Evolutionary conservation across 139 green algal species (phyloP), one percentile per base, ranked within the genome.

Genomic region (Ulvella scutata): DNA sequence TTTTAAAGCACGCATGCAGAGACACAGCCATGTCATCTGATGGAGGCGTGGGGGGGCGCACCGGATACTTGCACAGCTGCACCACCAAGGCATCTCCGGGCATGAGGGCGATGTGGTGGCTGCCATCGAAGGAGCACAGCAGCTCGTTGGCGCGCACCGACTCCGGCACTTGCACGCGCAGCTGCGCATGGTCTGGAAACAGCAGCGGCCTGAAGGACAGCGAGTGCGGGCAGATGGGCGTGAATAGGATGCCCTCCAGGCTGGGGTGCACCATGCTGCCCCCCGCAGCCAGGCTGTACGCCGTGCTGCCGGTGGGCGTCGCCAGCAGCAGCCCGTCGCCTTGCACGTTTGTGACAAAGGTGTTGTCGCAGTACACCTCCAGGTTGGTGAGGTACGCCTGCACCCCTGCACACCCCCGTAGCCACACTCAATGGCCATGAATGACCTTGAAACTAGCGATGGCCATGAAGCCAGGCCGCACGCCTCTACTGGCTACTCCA

Each of bases 251-350:
- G 72, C 80, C 77, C 17, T 78, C 81, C 7, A 21, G 3, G 39
- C 34, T 83, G 20, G 88, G 87, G 85, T 92, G 88, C 28, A 94
- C 85, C 87, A 94, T 92, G 61, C 79, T 85, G 43, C 89, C 88
- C 1, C 90, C 90, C 29, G 90, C 90, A 38, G 93, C 91, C 51
- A 97, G 82, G 67, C 84, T 91, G 86, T 98, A 98, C 26, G 93
- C 93, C 3, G 93, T 98, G 61, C 83, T 92, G 35, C 92, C 93
- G 0, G 92, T 96, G 38, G 93, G 90, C 0, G 93, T 97, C 62
- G 89, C 86, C 13, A 97, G 81, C 36, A 98, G 96, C 3, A 98
- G 78, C 17, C 91, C 91, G 73, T 96, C 91, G 38, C 87, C 91
- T 82, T 94, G 84, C 33, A 93, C 86, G 40, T 86, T 74, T 0